A percentile compares a stretch with the other conserved stretches of the same genome.
phyloP scores from a whole-genome alignment of 2,329 filamentous ascomycete genomes.

The Trichoderma aggressivum region DNA sequence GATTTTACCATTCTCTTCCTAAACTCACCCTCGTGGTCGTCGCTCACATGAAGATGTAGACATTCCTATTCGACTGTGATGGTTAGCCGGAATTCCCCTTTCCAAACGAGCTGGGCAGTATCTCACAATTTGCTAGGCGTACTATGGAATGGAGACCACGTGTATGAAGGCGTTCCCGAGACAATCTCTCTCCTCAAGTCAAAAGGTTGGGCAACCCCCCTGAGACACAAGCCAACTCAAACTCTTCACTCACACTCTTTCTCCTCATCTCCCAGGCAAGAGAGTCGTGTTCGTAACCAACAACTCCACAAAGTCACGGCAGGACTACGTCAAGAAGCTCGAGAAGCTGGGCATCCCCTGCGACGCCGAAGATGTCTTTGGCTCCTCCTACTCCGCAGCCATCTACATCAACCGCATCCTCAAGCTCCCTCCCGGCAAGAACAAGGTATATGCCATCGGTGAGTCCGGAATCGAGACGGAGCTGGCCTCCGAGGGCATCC shows the following conservation, averaged over 20 bases:
- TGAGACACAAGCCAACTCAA: neutral
- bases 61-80: slow-evolving; percentile 94
- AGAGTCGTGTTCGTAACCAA: slow-evolving; percentile 95
- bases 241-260: slow-evolving; percentile 14
- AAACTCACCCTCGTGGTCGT: neutral
- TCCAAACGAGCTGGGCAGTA: neutral
- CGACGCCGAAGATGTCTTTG: slow-evolving; percentile 86
- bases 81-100: slow-evolving; percentile 52
- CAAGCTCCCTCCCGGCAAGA: slow-evolving; percentile 70
- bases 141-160: slow-evolving; percentile 90
- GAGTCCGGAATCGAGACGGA: slow-evolving; percentile 91
- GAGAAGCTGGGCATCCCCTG: slow-evolving; percentile 75
- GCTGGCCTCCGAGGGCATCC: slow-evolving; percentile 72
- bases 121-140: slow-evolving; percentile 61
- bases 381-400: slow-evolving; percentile 89
- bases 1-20: slow-evolving; percentile 24
- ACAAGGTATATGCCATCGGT: slow-evolving; percentile 92
- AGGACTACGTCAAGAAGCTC: slow-evolving; percentile 91
- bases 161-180: slow-evolving; percentile 81
- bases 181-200: slow-evolving; percentile 78
- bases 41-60: slow-evolving; percentile 36
- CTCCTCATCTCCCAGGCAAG: slow-evolving; percentile 60
- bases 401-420: slow-evolving; percentile 96
- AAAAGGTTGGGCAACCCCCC: slow-evolving; percentile 56
- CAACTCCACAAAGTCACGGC: slow-evolving; percentile 94